Evolutionary conservation across 192 early-diverging fungal species (phyloP).

Genomic region (Coemansia sp.): DNA sequence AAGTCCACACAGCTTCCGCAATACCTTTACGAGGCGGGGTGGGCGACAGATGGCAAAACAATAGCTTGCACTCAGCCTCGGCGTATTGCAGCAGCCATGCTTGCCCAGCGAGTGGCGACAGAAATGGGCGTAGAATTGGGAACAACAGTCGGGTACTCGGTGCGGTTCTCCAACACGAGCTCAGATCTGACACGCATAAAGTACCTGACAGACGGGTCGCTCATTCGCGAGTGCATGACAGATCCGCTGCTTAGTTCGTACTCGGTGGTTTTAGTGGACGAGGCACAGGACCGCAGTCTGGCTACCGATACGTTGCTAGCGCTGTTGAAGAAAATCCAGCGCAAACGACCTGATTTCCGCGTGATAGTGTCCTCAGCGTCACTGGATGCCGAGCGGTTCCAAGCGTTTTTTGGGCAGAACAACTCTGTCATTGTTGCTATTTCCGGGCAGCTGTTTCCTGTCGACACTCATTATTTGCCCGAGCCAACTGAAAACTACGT

Average conservation of each 20-base stretch:
- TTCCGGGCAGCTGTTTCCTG: constrained; percentile 91
- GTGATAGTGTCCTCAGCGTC: constrained; percentile 93
- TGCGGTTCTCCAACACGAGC: constrained; percentile 94
- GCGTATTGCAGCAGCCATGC: constrained; percentile 94
- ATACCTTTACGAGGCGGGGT: constrained; percentile 93
- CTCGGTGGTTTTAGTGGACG: constrained; percentile 90
- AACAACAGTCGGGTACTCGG: constrained; percentile 94
- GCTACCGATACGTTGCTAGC: constrained; percentile 91
- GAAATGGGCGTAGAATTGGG: constrained; percentile 91
- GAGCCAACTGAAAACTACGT: constrained; percentile 92
- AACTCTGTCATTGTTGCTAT: constrained; percentile 81
- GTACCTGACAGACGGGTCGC: constrained; percentile 96
- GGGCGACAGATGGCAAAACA: constrained; percentile 75
- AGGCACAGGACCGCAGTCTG: constrained; percentile 93
- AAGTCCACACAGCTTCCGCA: constrained; percentile 98
- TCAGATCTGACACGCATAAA: constrained; percentile 88
- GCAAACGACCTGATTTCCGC: constrained; percentile 69
- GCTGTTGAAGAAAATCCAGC: constrained; percentile 79
- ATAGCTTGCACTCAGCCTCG: constrained; percentile 97
- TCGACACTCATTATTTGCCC: constrained; percentile 93
- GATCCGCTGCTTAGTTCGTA: constrained; percentile 83
- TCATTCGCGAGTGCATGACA: constrained; percentile 87
- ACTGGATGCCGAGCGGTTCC: constrained; percentile 88
- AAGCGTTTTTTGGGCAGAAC: constrained; percentile 72
- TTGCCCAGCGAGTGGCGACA: constrained; percentile 93